Conservation (phyloP, 2,329 filamentous ascomycete species). For the Penicillium corylophilum region DNA sequence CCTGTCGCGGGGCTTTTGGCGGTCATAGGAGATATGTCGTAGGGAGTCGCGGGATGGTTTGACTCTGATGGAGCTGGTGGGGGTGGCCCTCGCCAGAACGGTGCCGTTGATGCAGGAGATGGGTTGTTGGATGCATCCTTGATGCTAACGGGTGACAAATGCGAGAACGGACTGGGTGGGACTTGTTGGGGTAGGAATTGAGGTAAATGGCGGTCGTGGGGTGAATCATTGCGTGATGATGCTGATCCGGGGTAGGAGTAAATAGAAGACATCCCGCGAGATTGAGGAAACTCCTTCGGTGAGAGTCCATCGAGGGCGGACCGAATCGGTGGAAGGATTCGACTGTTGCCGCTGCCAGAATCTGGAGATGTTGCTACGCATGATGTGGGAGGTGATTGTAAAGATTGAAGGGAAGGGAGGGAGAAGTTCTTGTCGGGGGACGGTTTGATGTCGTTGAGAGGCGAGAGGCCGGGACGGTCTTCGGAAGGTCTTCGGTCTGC, state of each 20-base stretch:
- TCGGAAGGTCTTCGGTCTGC: constrained; percentile 8
- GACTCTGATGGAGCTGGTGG: constrained; percentile 20
- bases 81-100: constrained; percentile 27
- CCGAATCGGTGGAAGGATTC: constrained; percentile 43
- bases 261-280: constrained; percentile 24
- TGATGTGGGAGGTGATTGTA: constrained; percentile 39
- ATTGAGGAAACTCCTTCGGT: constrained; percentile 28
- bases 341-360: constrained; percentile 20
- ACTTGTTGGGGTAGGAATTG: constrained; percentile 31
- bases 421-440: constrained; percentile 33
- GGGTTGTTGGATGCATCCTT: constrained; percentile 38
- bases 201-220: constrained; percentile 33
- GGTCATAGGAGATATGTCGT: constrained; percentile 30
- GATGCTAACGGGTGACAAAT: constrained; percentile 40
- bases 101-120: constrained; percentile 33
- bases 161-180: constrained; percentile 36
- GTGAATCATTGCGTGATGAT: constrained; percentile 26
- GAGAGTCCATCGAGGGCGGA: constrained; percentile 37
- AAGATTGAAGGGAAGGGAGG: constrained; percentile 42
- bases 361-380: constrained; percentile 35
- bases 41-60: constrained; percentile 25
- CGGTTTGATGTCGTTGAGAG: constrained; percentile 34
- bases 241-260: constrained; percentile 29
- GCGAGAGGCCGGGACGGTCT: constrained; percentile 9
- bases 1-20: constrained; percentile 36